phyloP scores from a whole-genome alignment of 208 protist genomes.

The Cochliopodium minus region DNA sequence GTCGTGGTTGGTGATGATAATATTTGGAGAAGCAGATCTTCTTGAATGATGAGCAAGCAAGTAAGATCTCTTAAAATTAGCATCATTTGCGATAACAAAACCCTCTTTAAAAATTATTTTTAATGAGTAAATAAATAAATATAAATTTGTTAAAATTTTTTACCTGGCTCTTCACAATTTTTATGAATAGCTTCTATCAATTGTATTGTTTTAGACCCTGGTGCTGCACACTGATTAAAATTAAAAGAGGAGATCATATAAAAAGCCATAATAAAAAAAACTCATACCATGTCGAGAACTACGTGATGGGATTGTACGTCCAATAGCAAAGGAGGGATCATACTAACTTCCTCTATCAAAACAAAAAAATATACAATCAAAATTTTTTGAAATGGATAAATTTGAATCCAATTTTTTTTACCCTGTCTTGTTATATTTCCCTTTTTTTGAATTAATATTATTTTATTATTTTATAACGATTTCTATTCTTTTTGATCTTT shows the following conservation, averaged over 20 bases:
- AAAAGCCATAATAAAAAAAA: too few species aligned
- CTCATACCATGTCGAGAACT: slow-evolving; percentile 1
- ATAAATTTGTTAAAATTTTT: background rate
- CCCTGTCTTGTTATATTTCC: slow-evolving; percentile 3
- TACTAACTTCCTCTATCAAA: slow-evolving; percentile 1
- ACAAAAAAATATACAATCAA: too few species aligned
- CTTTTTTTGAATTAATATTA: too few species aligned
- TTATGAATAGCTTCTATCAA: background rate
- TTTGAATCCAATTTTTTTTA: too few species aligned
- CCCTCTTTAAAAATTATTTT: slow-evolving; percentile 1
- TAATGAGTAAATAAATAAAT: background rate
- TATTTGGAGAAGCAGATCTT: slow-evolving; percentile 56
- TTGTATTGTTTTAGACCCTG: slow-evolving; percentile 29
- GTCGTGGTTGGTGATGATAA: slow-evolving; percentile 67
- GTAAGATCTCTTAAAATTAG: slow-evolving; percentile 17
- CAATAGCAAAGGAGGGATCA: slow-evolving; percentile 3
- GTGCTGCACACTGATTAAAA: slow-evolving; percentile 40
- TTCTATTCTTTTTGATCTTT: too few species aligned
- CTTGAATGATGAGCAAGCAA: slow-evolving; percentile 28
- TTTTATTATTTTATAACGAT: too few species aligned
- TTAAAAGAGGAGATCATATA: too few species aligned
- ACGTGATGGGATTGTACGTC: background rate
- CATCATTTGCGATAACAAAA: slow-evolving; percentile 27
- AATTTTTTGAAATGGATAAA: too few species aligned
- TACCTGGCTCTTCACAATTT: background rate